Percentiles rank a stretch among this genome's conserved stretches.
These are phyloP conservation scores for Trifolium dubium DNA, from an alignment of 306 rosid genomes.

Conservation along the genomic window DNA sequence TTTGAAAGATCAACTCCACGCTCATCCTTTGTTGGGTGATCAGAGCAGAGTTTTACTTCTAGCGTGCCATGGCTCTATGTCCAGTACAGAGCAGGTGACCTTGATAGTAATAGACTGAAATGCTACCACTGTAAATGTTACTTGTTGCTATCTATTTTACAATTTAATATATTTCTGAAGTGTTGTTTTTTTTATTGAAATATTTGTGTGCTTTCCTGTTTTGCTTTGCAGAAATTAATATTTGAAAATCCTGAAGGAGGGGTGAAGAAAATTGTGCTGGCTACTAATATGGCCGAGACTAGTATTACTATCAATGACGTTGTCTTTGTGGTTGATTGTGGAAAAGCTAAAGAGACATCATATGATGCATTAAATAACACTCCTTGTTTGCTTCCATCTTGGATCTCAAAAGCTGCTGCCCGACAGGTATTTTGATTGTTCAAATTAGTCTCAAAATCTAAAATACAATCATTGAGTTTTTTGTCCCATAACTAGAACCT, in stretches of 20 bases:
- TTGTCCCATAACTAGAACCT: constrained; percentile 2
- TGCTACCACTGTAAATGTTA: constrained; percentile 13
- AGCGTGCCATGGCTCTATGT: constrained; percentile 96
- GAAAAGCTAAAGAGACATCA: constrained; percentile 98
- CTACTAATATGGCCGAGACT: constrained; percentile 98
- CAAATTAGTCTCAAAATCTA: constrained; percentile 15
- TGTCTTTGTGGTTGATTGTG: constrained; percentile 93
- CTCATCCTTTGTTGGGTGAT: constrained; percentile 87
- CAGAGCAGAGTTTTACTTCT: constrained; percentile 69
- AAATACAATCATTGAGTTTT: background rate
- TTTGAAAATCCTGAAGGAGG: constrained; percentile 82
- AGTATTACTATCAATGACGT: constrained; percentile 94
- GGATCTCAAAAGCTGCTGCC: constrained; percentile 98
- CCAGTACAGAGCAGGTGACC: constrained; percentile 92
- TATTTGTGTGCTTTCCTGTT: constrained; percentile 32
- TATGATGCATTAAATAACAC: constrained; percentile 97
- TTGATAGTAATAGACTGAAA: constrained; percentile 37
- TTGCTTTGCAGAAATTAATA: constrained; percentile 72
- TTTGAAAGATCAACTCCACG: constrained; percentile 80
- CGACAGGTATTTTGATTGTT: constrained; percentile 72
- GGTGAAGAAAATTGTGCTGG: constrained; percentile 89
- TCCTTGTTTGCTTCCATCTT: constrained; percentile 97
- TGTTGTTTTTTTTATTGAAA: constrained; percentile 8
- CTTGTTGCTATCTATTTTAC: constrained; percentile 31
- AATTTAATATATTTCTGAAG: constrained; percentile 21